phyloP scores from a whole-genome alignment of 345 rosid genomes.

The Anastatica hierochuntica region DNA sequence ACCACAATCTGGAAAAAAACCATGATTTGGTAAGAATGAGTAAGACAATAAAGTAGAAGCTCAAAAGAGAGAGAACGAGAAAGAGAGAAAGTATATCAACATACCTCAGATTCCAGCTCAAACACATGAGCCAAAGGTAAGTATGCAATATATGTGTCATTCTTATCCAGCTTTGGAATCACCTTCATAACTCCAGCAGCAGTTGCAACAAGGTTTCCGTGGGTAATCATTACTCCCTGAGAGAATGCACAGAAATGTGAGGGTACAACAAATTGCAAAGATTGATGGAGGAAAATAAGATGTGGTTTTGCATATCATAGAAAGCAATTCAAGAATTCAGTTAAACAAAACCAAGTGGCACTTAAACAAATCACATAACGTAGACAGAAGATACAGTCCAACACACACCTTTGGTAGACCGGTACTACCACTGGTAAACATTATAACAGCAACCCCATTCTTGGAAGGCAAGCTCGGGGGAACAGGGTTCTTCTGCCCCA shows the following conservation, averaged over 20 bases:
- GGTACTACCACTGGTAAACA: slow-evolving; percentile 96
- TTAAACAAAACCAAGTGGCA: not conserved
- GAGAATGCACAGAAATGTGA: slow-evolving; percentile 13
- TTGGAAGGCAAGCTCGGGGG: slow-evolving; percentile 57
- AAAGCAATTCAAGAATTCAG: too few species aligned
- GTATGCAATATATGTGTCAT: slow-evolving; percentile 65
- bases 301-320: not conserved
- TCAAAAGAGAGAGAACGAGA: not conserved
- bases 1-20: slow-evolving; percentile 52
- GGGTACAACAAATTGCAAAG: not conserved
- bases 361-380: not conserved
- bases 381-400: too few species aligned
- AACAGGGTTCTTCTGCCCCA: slow-evolving; percentile 46
- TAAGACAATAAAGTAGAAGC: not conserved
- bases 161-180: slow-evolving; percentile 43
- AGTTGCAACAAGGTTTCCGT: slow-evolving; percentile 71
- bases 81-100: not conserved
- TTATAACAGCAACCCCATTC: slow-evolving; percentile 59
- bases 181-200: slow-evolving; percentile 69
- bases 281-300: too few species aligned
- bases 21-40: slow-evolving; percentile 17
- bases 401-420: slow-evolving; percentile 85
- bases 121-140: slow-evolving; percentile 95
- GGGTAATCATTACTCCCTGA: slow-evolving; percentile 94
- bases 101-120: slow-evolving; percentile 89